Conservation (phyloP, 2,329 filamentous ascomycete species). For the Xylaria sp. region DNA sequence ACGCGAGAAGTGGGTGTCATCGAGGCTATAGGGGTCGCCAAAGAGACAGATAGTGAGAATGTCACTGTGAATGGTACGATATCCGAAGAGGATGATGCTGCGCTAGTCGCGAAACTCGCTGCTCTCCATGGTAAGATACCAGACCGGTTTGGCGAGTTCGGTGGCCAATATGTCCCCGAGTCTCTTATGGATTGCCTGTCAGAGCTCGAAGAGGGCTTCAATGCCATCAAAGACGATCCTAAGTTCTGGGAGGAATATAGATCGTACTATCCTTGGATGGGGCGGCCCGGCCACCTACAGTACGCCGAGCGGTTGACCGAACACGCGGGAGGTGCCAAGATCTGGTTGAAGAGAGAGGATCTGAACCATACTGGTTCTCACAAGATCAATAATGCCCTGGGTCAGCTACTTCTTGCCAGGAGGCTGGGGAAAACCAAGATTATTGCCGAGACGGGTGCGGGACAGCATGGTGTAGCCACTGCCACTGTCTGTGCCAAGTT, state of each 20-base stretch:
- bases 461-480: conserved; percentile 97
- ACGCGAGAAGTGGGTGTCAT: conserved; percentile 76
- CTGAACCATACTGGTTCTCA: conserved; percentile 97
- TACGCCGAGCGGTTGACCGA: conserved; percentile 88
- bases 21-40: conserved; percentile 71
- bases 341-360: conserved; percentile 98
- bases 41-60: conserved; percentile 66
- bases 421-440: conserved; percentile 94
- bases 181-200: conserved; percentile 96
- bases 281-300: conserved; percentile 90
- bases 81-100: conserved; percentile 59
- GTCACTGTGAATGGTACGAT: conserved; percentile 77
- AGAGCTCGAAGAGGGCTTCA: conserved; percentile 91
- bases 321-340: conserved; percentile 89
- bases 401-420: conserved; percentile 87
- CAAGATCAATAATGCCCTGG: conserved; percentile 99
- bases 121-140: conserved; percentile 84
- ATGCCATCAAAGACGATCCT: conserved; percentile 84
- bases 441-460: conserved; percentile 96
- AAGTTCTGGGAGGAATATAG: conserved; percentile 97
- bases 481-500: conserved; percentile 98
- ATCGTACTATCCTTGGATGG: conserved; percentile 97
- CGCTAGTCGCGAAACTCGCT: conserved; percentile 84
- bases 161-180: conserved; percentile 97
- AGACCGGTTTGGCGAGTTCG: conserved; percentile 92